These are phyloP conservation scores for Ilyonectria destructans DNA, from an alignment of 2,329 filamentous ascomycete genomes.

Conservation along the genomic window DNA sequence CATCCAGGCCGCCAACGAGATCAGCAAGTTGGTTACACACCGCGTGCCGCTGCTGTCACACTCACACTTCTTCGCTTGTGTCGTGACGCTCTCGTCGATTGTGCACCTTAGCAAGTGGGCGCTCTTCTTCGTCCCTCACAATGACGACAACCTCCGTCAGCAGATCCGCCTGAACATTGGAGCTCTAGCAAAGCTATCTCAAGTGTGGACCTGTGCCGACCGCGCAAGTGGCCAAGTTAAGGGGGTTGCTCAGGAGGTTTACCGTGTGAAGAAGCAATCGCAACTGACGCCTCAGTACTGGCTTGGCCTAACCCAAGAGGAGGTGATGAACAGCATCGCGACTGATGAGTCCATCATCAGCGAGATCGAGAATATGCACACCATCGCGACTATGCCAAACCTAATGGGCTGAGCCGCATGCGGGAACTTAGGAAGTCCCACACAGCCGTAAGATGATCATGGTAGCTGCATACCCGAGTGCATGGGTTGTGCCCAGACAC, in stretches of 20 bases:
- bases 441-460: constrained; percentile 15
- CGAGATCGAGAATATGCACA: constrained; percentile 65
- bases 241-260: constrained; percentile 85
- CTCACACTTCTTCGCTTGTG: constrained; percentile 88
- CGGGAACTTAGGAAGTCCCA: neutral
- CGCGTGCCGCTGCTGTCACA: constrained; percentile 81
- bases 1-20: constrained; percentile 83
- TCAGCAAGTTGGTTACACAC: constrained; percentile 82
- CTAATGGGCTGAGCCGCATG: constrained; percentile 41
- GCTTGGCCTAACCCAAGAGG: constrained; percentile 69
- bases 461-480: neutral
- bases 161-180: constrained; percentile 86
- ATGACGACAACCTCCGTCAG: constrained; percentile 80
- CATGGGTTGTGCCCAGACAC: neutral
- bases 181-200: constrained; percentile 78
- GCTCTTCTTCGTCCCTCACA: constrained; percentile 72
- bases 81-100: constrained; percentile 83
- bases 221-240: constrained; percentile 82
- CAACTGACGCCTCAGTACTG: constrained; percentile 69
- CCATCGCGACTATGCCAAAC: constrained; percentile 34
- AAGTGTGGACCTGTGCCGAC: constrained; percentile 81
- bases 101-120: constrained; percentile 88
- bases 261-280: constrained; percentile 71
- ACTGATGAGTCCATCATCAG: constrained; percentile 73
- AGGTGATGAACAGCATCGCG: constrained; percentile 70